Evolutionary conservation across 257 asterid genomes (phyloP).

Genomic region (Ilex aquifolium): DNA sequence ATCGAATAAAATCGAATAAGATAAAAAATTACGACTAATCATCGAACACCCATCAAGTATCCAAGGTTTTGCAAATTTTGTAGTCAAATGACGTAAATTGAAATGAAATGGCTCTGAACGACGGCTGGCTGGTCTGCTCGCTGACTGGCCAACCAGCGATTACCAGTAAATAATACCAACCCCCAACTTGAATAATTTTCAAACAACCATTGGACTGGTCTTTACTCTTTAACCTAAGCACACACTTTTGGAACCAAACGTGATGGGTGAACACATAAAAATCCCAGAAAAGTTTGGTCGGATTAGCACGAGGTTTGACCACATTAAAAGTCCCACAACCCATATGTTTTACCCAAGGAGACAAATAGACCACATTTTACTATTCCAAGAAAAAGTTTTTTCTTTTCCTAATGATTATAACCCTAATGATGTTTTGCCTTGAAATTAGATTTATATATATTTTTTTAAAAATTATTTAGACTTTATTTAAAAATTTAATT

Average conservation of each 20-base stretch:
- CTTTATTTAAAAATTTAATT: too few relatives aligned
- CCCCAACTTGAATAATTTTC: too few relatives aligned
- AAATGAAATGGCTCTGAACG: constrained; percentile 5
- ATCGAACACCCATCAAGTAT: too few relatives aligned
- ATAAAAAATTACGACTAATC: too few relatives aligned
- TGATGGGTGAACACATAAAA: constrained; percentile 1
- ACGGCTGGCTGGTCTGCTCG: neutral
- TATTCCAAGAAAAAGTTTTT: constrained; percentile 19
- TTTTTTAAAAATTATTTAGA: too few relatives aligned
- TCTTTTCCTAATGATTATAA: too few relatives aligned
- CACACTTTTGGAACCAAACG: constrained; percentile 10
- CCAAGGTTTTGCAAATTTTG: too few relatives aligned
- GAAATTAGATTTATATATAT: too few relatives aligned
- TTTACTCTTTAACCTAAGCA: neutral
- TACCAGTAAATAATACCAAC: too few relatives aligned
- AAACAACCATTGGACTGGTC: neutral
- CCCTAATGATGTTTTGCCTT: too few relatives aligned
- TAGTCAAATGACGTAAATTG: neutral
- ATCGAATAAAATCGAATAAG: too few relatives aligned
- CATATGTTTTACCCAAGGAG: constrained; percentile 27
- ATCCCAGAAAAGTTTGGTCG: constrained; percentile 23
- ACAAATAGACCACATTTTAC: constrained; percentile 27
- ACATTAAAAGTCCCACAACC: constrained; percentile 17
- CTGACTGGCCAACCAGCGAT: too few relatives aligned
- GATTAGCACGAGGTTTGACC: constrained; percentile 23